Evolutionary conservation across 257 asterid genomes (phyloP).

Genomic region (Ehretia macrophylla): DNA sequence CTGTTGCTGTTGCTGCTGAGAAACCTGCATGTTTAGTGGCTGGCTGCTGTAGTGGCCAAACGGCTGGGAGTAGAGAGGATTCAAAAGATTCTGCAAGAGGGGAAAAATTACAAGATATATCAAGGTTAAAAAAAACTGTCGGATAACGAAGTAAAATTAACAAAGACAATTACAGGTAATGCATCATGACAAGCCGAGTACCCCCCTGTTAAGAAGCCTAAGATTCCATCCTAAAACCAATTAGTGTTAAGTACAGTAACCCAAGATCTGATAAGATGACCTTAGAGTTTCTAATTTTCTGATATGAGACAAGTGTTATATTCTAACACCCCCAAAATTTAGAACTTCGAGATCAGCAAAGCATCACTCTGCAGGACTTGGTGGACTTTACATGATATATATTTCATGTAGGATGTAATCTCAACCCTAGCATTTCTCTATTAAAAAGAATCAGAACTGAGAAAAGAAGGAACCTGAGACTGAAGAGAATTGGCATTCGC

Average conservation of each 20-base stretch:
- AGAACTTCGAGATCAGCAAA: not conserved
- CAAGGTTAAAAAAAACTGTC: not conserved
- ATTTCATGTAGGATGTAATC: not conserved
- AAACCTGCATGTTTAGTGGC: constrained; percentile 53
- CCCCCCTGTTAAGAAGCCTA: too few species aligned
- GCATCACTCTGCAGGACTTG: not conserved
- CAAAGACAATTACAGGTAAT: constrained; percentile 4
- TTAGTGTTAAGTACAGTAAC: too few species aligned
- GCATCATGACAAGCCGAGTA: not conserved
- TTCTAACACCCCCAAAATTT: not conserved
- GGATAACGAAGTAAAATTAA: constrained; percentile 1
- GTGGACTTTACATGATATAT: too few species aligned
- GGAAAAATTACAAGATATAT: not conserved
- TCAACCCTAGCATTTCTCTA: not conserved
- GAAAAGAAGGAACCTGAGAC: constrained; percentile 56
- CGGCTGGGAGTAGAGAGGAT: constrained; percentile 90
- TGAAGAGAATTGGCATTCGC: constrained; percentile 64
- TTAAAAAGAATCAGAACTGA: not conserved
- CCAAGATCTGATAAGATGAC: too few species aligned
- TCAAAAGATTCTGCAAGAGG: constrained; percentile 51
- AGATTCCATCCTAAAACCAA: too few species aligned
- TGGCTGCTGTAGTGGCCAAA: constrained; percentile 67
- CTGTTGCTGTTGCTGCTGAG: constrained; percentile 67
- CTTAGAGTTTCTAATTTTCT: too few species aligned
- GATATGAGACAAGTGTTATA: too few species aligned